Conservation (phyloP, 805 yeast species). For the Candida argentea region DNA sequence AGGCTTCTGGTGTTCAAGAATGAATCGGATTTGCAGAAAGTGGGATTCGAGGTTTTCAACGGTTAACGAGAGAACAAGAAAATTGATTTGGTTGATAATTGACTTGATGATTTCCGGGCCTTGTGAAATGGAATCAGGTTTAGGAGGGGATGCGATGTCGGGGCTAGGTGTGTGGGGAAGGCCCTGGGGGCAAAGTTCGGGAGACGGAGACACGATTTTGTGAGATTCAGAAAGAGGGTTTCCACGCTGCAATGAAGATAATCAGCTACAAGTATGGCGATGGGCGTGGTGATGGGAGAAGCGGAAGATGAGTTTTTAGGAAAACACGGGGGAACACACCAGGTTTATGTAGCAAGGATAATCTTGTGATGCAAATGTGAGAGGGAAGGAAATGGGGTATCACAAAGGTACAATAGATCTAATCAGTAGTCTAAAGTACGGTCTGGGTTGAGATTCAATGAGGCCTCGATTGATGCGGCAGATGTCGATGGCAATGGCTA, state of each 20-base stretch:
- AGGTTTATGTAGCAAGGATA: no score
- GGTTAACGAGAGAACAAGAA: slow-evolving; percentile 37
- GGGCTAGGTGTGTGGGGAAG: slow-evolving; percentile 1
- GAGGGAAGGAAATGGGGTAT: neutral
- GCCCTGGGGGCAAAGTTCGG: slow-evolving; percentile 3
- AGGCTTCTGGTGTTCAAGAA: slow-evolving; percentile 22
- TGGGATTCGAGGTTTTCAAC: slow-evolving; percentile 29
- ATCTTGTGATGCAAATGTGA: no score
- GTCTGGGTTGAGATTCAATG: slow-evolving; percentile 3
- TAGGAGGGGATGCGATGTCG: slow-evolving; percentile 1
- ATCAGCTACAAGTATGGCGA: no score
- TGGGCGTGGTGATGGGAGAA: no score
- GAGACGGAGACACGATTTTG: slow-evolving; percentile 27
- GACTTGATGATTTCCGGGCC: slow-evolving; percentile 26
- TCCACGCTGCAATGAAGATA: no score
- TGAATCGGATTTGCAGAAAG: slow-evolving; percentile 35
- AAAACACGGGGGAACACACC: no score
- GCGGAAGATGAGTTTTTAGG: no score
- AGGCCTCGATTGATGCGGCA: no score
- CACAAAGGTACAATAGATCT: slow-evolving; percentile 18
- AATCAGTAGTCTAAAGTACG: slow-evolving; percentile 28
- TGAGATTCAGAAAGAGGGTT: no score
- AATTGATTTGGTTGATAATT: slow-evolving; percentile 42
- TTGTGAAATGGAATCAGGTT: slow-evolving; percentile 4
- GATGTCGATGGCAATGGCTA: no score